Percentiles rank a stretch among this genome's conserved stretches.
These are phyloP conservation scores for Solanum hybrid DNA, from an alignment of 305 asterid genomes.

Conservation along the genomic window DNA sequence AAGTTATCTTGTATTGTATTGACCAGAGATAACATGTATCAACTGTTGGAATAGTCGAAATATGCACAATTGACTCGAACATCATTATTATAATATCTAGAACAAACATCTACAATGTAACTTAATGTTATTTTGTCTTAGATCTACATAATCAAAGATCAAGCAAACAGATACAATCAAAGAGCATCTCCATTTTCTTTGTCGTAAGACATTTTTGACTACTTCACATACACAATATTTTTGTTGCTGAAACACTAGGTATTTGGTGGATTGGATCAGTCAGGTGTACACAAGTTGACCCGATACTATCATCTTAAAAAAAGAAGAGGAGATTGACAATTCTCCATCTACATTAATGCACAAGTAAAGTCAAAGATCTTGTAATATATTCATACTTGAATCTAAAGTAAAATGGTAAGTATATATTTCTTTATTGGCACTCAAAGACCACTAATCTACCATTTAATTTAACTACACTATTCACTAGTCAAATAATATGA, in stretches of 20 bases:
- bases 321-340: not conserved
- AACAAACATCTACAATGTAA: not conserved
- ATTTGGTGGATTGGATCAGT: fast-evolving
- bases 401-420: not conserved
- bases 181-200: not conserved
- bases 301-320: fast-evolving
- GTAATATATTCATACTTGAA: not conserved
- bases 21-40: not conserved
- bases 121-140: not conserved
- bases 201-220: not conserved
- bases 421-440: not conserved
- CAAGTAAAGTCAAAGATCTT: not conserved
- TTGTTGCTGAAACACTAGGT: not conserved
- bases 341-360: not conserved
- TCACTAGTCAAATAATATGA: not conserved
- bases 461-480: not conserved
- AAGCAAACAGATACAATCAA: not conserved
- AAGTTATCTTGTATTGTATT: not conserved
- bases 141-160: not conserved
- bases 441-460: not conserved
- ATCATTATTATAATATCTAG: not conserved
- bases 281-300: not conserved
- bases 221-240: not conserved
- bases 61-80: not conserved
- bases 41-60: not conserved